Conservation (phyloP, 306 rosid genomes). For the Citrullus colocynthis region DNA sequence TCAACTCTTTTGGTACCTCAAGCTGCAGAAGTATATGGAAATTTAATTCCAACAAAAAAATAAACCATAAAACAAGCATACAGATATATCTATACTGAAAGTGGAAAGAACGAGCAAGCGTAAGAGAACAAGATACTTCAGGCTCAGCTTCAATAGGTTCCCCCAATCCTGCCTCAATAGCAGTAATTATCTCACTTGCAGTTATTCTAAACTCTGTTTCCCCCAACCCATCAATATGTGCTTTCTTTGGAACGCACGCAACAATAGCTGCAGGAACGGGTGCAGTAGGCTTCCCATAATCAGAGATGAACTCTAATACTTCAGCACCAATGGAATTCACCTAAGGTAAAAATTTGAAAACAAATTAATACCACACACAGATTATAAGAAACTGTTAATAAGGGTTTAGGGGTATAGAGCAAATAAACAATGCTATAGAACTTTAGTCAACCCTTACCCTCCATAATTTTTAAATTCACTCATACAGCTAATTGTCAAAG, state of each 20-base stretch:
- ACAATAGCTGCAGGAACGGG: conserved; percentile 96
- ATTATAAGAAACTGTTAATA: not conserved
- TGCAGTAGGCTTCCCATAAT: conserved; percentile 80
- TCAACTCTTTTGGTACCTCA: conserved; percentile 90
- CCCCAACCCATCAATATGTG: conserved; percentile 71
- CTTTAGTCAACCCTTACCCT: not conserved
- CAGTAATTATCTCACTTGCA: conserved; percentile 66
- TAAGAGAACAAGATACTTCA: conserved; percentile 46
- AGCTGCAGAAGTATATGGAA: conserved; percentile 34
- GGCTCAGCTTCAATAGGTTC: conserved; percentile 88
- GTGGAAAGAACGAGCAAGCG: conserved; percentile 3
- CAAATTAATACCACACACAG: not conserved
- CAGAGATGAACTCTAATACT: conserved; percentile 78
- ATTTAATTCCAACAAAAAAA: not conserved
- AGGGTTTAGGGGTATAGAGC: not conserved
- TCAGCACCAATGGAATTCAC: conserved; percentile 81
- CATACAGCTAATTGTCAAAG: not conserved
- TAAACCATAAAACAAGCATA: not conserved
- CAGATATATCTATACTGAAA: not conserved
- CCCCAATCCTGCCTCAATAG: conserved; percentile 74
- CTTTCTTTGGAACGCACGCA: conserved; percentile 88
- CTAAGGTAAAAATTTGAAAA: conserved; percentile 26
- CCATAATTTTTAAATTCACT: not conserved
- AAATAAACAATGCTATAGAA: not conserved
- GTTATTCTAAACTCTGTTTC: conserved; percentile 88